Evolutionary conservation across 2,329 filamentous ascomycete genomes (phyloP).

Genomic region (Emmonsiellopsis sp.): DNA sequence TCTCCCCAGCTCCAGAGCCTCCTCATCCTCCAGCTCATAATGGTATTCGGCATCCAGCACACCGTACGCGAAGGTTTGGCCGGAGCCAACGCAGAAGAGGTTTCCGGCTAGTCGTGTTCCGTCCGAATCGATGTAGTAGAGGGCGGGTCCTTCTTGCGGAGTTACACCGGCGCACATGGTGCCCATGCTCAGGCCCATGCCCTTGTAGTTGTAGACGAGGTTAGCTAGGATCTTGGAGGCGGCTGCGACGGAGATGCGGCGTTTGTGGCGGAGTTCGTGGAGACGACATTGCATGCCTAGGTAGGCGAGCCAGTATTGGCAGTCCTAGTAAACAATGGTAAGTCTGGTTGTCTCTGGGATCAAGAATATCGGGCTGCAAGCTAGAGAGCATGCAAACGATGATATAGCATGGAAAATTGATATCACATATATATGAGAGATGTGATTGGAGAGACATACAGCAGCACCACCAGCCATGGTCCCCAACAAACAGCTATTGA

Average conservation of each 20-base stretch:
- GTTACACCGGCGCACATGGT: constrained; percentile 99
- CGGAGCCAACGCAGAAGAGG: constrained; percentile 95
- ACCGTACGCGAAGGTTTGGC: constrained; percentile 97
- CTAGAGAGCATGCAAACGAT: not conserved
- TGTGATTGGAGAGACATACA: constrained; percentile 39
- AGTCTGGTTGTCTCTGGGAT: no score
- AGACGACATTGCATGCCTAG: constrained; percentile 98
- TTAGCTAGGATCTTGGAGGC: constrained; percentile 98
- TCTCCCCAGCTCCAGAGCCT: constrained; percentile 81
- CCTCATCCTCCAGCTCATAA: constrained; percentile 79
- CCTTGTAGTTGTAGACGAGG: constrained; percentile 97
- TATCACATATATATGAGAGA: not conserved
- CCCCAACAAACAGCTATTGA: constrained; percentile 85
- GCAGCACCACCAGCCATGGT: constrained; percentile 98
- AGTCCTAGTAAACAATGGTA: constrained; percentile 53
- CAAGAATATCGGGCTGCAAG: not conserved
- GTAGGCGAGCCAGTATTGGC: constrained; percentile 99
- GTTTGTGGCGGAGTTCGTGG: constrained; percentile 98
- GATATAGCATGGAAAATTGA: not conserved
- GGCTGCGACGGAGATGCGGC: constrained; percentile 92
- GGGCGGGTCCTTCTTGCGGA: constrained; percentile 78
- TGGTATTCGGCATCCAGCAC: constrained; percentile 92
- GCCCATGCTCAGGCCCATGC: constrained; percentile 97
- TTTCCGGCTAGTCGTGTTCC: constrained; percentile 88
- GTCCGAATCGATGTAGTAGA: constrained; percentile 99